phyloP scores from a whole-genome alignment of 2,329 filamentous ascomycete species.

The Aspergillus clavatus region DNA sequence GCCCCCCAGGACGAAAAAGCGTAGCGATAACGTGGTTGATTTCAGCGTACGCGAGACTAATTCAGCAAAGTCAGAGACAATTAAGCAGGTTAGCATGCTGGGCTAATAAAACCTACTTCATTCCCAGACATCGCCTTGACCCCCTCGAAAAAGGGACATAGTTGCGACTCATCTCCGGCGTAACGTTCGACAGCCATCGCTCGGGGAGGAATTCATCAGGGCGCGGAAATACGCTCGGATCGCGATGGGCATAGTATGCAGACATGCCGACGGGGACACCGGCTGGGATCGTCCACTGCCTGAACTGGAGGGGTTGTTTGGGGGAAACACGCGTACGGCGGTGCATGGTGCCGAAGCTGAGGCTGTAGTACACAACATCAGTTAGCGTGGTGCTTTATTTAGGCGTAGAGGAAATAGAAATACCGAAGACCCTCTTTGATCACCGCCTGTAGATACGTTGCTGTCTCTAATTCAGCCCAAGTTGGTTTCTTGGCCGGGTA shows the following conservation, averaged over 20 bases:
- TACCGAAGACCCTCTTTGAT: constrained; percentile 27
- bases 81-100: background rate
- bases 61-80: background rate
- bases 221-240: constrained; percentile 24
- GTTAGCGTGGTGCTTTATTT: background rate
- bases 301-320: constrained; percentile 12
- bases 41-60: background rate
- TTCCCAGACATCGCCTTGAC: constrained; percentile 40
- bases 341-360: constrained; percentile 34
- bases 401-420: constrained; percentile 3
- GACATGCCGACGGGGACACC: constrained; percentile 9
- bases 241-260: constrained; percentile 4
- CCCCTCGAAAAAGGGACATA: constrained; percentile 35
- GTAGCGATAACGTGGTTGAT: background rate
- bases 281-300: constrained; percentile 17
- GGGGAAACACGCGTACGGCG: constrained; percentile 23
- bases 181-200: constrained; percentile 21
- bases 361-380: constrained; percentile 22
- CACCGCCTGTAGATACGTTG: constrained; percentile 27
- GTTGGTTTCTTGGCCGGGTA: constrained; percentile 11
- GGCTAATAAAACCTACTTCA: constrained; percentile 24
- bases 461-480: constrained; percentile 23
- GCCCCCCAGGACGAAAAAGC: background rate
- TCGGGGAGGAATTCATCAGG: constrained; percentile 26
- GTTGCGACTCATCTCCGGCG: constrained; percentile 24